Evolutionary conservation across 2,329 filamentous ascomycete species (phyloP).

Genomic region (Keithomyces neogunnii): DNA sequence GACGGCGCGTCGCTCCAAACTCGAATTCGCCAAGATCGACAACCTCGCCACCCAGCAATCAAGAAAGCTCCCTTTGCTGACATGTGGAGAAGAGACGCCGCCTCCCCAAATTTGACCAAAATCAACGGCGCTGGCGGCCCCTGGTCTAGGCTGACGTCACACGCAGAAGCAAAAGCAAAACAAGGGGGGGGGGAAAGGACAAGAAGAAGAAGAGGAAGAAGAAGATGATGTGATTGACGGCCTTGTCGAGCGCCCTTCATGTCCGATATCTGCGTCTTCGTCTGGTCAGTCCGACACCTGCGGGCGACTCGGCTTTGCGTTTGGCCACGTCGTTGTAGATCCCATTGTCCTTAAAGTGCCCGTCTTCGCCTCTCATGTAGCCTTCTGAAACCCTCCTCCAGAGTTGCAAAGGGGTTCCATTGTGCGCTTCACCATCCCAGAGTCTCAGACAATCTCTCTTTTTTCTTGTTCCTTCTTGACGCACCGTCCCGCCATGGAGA

Average conservation of each 20-base stretch:
- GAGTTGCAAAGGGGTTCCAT: not conserved
- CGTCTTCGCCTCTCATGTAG: too few species aligned
- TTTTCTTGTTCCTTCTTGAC: not conserved
- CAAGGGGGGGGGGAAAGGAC: not conserved
- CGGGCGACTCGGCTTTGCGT: too few species aligned
- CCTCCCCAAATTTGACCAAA: not conserved
- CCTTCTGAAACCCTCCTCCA: too few species aligned
- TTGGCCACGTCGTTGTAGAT: too few species aligned
- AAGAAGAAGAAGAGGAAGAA: too few species aligned
- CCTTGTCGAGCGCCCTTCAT: not conserved
- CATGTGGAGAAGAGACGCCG: not conserved
- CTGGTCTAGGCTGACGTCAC: not conserved
- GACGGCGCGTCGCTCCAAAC: not conserved
- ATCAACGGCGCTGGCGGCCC: not conserved
- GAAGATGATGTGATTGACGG: not conserved
- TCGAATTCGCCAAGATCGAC: not conserved
- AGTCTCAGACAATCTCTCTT: not conserved
- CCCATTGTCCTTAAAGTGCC: too few species aligned
- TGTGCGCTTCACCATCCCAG: not conserved
- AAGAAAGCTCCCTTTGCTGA: not conserved
- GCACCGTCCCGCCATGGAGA: constrained; percentile 5
- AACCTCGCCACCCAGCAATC: not conserved
- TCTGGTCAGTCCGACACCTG: too few species aligned
- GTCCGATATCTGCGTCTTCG: too few species aligned
- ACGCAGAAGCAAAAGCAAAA: not conserved